Conservation (phyloP, 306 rosid genomes). For the Ammopiptanthus mongolicus region DNA sequence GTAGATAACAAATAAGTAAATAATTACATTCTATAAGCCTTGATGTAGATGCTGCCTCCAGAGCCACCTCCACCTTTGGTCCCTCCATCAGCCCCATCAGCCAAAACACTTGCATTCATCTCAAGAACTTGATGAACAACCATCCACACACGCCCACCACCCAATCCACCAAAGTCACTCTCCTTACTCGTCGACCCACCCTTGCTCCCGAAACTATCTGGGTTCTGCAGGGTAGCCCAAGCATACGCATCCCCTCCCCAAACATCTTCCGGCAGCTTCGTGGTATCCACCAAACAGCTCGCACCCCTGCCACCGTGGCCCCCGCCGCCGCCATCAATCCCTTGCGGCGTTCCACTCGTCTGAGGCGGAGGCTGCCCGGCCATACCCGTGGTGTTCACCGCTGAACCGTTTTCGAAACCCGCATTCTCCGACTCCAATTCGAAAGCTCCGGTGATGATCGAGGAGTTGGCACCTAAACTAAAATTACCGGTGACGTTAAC, state of each 20-base stretch:
- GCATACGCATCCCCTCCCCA: conserved; percentile 99
- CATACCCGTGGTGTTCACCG: conserved; percentile 72
- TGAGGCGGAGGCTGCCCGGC: conserved; percentile 91
- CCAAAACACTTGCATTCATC: conserved; percentile 75
- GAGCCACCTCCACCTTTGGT: conserved; percentile 94
- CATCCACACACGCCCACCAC: conserved; percentile 77
- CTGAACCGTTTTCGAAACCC: conserved; percentile 60
- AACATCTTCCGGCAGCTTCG: conserved; percentile 91
- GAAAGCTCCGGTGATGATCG: conserved; percentile 74
- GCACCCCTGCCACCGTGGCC: conserved; percentile 99
- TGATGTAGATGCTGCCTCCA: conserved; percentile 93
- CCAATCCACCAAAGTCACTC: conserved; percentile 81
- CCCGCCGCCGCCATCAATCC: conserved; percentile 81
- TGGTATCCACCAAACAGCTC: conserved; percentile 61
- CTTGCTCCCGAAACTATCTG: conserved; percentile 73
- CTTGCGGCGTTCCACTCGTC: conserved; percentile 96
- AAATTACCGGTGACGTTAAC: conserved; percentile 83
- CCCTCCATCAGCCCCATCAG: conserved; percentile 88
- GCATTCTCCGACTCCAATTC: conserved; percentile 69
- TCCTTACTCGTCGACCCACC: conserved; percentile 81
- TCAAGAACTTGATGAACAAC: conserved; percentile 38
- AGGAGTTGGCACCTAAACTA: conserved; percentile 69
- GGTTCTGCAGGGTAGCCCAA: conserved; percentile 79
- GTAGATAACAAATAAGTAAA: not conserved
- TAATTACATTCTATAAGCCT: conserved; percentile 76